phyloP scores from a whole-genome alignment of 441 rosid species.

The Erodium texanum region DNA sequence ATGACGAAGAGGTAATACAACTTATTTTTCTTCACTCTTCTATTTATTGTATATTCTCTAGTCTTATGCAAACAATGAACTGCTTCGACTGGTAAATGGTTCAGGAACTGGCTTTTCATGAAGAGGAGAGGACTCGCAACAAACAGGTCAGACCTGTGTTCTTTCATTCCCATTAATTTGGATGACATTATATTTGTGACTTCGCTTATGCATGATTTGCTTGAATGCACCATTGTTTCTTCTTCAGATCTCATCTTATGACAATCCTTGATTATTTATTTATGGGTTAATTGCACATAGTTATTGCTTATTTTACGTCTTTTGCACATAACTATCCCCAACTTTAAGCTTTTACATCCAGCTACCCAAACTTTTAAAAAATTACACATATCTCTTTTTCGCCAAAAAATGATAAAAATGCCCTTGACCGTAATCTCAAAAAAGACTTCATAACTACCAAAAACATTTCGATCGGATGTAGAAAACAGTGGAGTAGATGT shows the following conservation, averaged over 20 bases:
- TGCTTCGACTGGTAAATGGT: slow-evolving; percentile 19
- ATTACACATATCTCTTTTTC: too few relatives aligned
- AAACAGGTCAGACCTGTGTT: slow-evolving; percentile 44
- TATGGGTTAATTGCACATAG: background rate
- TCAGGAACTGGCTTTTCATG: slow-evolving; percentile 57
- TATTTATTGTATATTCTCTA: slow-evolving; percentile 9
- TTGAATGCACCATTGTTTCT: slow-evolving; percentile 13
- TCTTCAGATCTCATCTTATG: background rate
- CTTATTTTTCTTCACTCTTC: slow-evolving; percentile 7
- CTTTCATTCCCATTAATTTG: background rate
- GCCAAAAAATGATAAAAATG: too few relatives aligned
- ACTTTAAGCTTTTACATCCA: too few relatives aligned
- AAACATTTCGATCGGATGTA: too few relatives aligned
- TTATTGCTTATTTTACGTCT: too few relatives aligned
- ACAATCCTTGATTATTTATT: slow-evolving; percentile 7
- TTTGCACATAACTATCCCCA: too few relatives aligned
- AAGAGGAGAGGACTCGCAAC: slow-evolving; percentile 56
- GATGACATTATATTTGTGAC: background rate
- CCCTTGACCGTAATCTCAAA: too few relatives aligned
- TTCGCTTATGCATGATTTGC: slow-evolving; percentile 3
- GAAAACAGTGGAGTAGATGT: too few relatives aligned
- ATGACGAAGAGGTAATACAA: slow-evolving; percentile 63
- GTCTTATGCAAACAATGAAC: slow-evolving; percentile 11
- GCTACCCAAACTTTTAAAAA: too few relatives aligned
- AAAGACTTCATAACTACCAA: too few relatives aligned